These are phyloP conservation scores for Cornus kousa DNA, from an alignment of 148 eudicot species.

Conservation along the genomic window DNA sequence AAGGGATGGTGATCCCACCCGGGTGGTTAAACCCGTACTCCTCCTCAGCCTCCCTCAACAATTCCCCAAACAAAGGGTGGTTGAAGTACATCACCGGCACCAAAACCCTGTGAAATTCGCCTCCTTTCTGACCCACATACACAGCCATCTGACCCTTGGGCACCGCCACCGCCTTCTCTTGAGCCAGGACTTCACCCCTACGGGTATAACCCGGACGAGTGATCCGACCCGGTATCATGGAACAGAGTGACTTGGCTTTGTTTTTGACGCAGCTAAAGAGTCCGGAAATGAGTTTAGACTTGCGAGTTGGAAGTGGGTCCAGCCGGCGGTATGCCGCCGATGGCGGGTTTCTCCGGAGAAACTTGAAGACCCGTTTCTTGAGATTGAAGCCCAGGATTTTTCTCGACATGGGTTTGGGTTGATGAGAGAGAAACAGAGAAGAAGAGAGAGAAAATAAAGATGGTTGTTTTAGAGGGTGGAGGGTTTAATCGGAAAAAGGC, in stretches of 20 bases:
- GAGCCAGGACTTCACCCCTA: constrained; percentile 23
- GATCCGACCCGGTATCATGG: constrained; percentile 16
- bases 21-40: constrained; percentile 76
- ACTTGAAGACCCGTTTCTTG: constrained; percentile 30
- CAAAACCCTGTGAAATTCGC: constrained; percentile 49
- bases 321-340: constrained; percentile 25
- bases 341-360: constrained; percentile 27
- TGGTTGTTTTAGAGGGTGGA: neutral
- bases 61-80: constrained; percentile 70
- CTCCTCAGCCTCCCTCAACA: constrained; percentile 67
- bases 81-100: constrained; percentile 82
- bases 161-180: constrained; percentile 16
- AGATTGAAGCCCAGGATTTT: constrained; percentile 37
- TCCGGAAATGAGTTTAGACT: constrained; percentile 21
- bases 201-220: constrained; percentile 25
- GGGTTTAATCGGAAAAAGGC: constrained; percentile 29
- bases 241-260: constrained; percentile 34
- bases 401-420: constrained; percentile 4
- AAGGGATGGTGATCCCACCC: constrained; percentile 79
- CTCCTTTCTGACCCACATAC: constrained; percentile 70
- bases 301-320: constrained; percentile 1
- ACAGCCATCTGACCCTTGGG: constrained; percentile 88
- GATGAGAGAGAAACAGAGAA: constrained; percentile 14
- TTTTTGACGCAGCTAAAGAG: constrained; percentile 32
- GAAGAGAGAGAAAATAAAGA: neutral